Evolutionary conservation across 2,329 filamentous ascomycete species (phyloP), one percentile per base, ranked within the genome.

Genomic region (Arthrobotrys musiformis): DNA sequence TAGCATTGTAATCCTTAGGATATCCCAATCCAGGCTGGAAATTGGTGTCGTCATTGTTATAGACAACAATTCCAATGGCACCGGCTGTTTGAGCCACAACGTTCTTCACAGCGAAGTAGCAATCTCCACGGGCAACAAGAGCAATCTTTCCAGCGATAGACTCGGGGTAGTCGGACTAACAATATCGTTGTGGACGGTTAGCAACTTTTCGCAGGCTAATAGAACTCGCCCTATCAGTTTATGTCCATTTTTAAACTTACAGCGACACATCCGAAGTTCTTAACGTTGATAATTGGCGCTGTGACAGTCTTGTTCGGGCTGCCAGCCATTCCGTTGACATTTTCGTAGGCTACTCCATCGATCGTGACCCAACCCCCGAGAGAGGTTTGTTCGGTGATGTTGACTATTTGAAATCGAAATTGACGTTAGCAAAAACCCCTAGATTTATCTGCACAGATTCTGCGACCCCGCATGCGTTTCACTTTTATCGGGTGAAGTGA

Each of bases 101-200:
- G 5, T 88, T 85, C 84, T 92, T 91, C 22, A 85, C 80, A 6
- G 85, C 86, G 70, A 91, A 91, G 15, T 85, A 79, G 81, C 90
- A 92, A 0, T 80, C 83, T 68, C 90, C 90, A 79, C 90, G 87
- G 4, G 85, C 85, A 66, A 91, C 85, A 22, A 91, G 84, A 4
- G 88, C 90, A 52, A 91, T 86, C 19, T 85, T 87, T 40, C 87
- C 89, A 2, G 84, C 80, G 13, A 89, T 83, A 15, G 84, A 84
- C 1, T 85, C 83, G 0, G 89, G 86, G 82, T 85, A 91, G 81
- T 90, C 88, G 11, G 83, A 80, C 79, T 80, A 66, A 9, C 75
- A 76, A 42, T 40, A 19, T 6, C n/a, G 8, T 33, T 11, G 17
- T n/a, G n/a, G n/a, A n/a, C n/a, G n/a, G n/a, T 66, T 26, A 67